These are phyloP conservation scores for Cyclocybe cylindracea DNA, from an alignment of 768 basidiomycete genomes.

Conservation along the genomic window DNA sequence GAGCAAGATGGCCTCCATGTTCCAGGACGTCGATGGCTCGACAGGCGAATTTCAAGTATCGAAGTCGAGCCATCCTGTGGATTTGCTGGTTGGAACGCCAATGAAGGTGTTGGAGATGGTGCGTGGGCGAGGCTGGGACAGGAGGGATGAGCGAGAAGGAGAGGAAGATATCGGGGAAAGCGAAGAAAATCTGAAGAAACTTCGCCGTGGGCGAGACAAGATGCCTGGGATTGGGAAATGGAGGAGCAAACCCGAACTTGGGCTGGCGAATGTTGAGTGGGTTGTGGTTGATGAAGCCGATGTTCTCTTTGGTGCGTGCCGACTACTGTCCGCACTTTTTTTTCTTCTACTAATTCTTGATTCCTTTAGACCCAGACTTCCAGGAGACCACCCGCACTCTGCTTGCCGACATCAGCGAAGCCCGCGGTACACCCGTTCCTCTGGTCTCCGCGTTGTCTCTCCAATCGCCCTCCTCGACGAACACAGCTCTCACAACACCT, in stretches of 20 bases:
- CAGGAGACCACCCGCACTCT: slow-evolving; percentile 69
- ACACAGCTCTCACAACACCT: slow-evolving; percentile 13
- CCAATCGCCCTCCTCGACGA: slow-evolving; percentile 12
- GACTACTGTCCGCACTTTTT: neutral
- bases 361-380: slow-evolving; percentile 74
- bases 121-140: slow-evolving; percentile 56
- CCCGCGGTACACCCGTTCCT: slow-evolving; percentile 51
- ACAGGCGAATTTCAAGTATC: slow-evolving; percentile 15
- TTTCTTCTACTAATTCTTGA: neutral
- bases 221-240: slow-evolving; percentile 39
- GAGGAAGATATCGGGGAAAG: too few species aligned
- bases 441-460: slow-evolving; percentile 18
- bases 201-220: slow-evolving; percentile 36
- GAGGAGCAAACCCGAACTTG: slow-evolving; percentile 54
- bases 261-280: slow-evolving; percentile 78
- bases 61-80: slow-evolving; percentile 35
- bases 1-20: slow-evolving; percentile 46
- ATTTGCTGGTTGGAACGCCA: slow-evolving; percentile 69
- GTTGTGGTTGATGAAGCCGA: slow-evolving; percentile 92
- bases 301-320: slow-evolving; percentile 75
- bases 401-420: slow-evolving; percentile 68
- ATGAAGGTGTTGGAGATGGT: slow-evolving; percentile 65
- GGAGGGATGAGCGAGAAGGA: slow-evolving; percentile 18
- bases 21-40: slow-evolving; percentile 21
- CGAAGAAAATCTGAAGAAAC: slow-evolving; percentile 13